phyloP scores from a whole-genome alignment of 208 protist genomes.

The Trypanosomatidae sp. region DNA sequence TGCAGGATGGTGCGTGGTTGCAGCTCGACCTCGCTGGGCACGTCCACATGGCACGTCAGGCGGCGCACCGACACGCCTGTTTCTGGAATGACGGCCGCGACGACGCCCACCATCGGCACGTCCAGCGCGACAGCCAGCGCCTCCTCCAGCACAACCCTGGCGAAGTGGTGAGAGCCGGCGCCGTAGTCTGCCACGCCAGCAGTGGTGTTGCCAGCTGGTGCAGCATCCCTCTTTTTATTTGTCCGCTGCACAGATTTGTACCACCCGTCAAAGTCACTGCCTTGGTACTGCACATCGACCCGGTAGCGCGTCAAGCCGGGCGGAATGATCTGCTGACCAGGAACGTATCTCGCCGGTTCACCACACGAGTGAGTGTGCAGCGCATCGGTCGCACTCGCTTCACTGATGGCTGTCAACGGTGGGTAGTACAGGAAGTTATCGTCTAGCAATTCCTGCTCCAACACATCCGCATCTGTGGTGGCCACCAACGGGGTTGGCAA shows the following conservation, averaged over 20 bases:
- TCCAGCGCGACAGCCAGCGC: constrained; percentile 82
- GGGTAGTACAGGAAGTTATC: constrained; percentile 81
- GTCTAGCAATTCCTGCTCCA: constrained; percentile 82
- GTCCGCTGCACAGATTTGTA: constrained; percentile 63
- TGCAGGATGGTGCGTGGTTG: constrained; percentile 89
- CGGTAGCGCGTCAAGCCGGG: constrained; percentile 85
- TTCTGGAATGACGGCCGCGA: constrained; percentile 76
- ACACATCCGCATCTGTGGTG: constrained; percentile 14
- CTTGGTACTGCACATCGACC: constrained; percentile 90
- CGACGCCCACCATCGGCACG: constrained; percentile 46
- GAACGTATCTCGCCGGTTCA: constrained; percentile 51
- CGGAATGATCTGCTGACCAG: constrained; percentile 79
- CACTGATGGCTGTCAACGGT: not conserved
- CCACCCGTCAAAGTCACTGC: constrained; percentile 87
- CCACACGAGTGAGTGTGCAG: not conserved
- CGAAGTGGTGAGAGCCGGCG: constrained; percentile 27
- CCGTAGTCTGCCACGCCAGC: constrained; percentile 19
- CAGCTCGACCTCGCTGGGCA: constrained; percentile 74
- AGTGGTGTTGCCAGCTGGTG: not conserved
- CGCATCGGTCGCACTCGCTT: not conserved
- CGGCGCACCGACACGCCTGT: constrained; percentile 78
- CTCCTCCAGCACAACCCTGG: constrained; percentile 74
- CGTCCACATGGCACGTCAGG: constrained; percentile 83
- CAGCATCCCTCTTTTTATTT: not conserved
- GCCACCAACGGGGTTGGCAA: not conserved